Evolutionary conservation across 306 rosid species (phyloP).

Genomic region (Malus sieversii): DNA sequence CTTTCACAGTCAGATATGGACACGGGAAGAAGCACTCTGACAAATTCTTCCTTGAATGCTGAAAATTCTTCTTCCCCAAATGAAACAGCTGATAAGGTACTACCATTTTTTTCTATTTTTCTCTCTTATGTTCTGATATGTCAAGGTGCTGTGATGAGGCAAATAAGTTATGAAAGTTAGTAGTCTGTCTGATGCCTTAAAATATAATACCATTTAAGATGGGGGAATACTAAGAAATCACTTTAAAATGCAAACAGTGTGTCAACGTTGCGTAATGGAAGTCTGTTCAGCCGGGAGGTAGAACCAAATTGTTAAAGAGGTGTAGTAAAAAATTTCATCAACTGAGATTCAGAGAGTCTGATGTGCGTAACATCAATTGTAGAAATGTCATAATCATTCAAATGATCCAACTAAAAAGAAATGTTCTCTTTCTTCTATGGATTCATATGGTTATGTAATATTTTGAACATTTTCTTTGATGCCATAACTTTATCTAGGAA

Average conservation of each 20-base stretch:
- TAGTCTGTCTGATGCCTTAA: not conserved
- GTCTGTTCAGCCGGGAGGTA: not conserved
- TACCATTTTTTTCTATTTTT: not conserved
- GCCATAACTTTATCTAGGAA: not conserved
- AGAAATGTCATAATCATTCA: not conserved
- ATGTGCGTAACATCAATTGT: not conserved
- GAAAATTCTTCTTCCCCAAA: slow-evolving; percentile 22
- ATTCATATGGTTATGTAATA: not conserved
- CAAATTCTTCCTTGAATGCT: slow-evolving; percentile 21
- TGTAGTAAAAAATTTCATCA: not conserved
- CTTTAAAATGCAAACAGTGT: not conserved
- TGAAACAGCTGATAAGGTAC: slow-evolving; percentile 33
- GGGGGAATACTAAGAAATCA: not conserved
- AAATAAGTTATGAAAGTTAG: not conserved
- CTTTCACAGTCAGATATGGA: slow-evolving; percentile 25
- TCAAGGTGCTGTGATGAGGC: not conserved
- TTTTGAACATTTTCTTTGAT: not conserved
- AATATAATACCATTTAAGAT: not conserved
- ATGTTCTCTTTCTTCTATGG: not conserved
- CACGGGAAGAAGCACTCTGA: slow-evolving; percentile 25
- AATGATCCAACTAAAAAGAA: not conserved
- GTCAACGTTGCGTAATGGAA: not conserved
- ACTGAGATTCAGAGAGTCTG: not conserved
- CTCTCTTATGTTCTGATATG: not conserved
- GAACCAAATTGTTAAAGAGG: not conserved